phyloP scores from a whole-genome alignment of 2,329 filamentous ascomycete species.

The Sporothrix euskadiensis region DNA sequence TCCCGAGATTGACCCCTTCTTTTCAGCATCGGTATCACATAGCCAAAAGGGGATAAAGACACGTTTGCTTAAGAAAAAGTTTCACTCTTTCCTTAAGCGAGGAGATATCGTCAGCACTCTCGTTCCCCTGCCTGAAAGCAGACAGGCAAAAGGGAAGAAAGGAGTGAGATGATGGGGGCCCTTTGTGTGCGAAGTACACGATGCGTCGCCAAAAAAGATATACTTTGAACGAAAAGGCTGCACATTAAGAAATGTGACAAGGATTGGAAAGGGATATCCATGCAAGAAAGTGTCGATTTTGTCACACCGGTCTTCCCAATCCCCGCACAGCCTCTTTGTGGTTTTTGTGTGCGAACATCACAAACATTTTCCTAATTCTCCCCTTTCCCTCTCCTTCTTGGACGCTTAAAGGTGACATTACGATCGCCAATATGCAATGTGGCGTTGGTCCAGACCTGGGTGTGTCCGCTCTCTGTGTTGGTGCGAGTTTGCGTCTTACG shows the following conservation, averaged over 20 bases:
- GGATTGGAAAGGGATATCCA: neutral
- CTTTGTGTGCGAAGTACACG: neutral
- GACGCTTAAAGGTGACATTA: neutral
- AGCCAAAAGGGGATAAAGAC: neutral
- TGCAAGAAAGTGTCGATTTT: neutral
- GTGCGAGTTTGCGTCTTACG: neutral
- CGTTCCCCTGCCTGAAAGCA: neutral
- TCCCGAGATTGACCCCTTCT: neutral
- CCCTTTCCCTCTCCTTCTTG: neutral
- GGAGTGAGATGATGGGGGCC: neutral
- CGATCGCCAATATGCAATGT: slow-evolving; percentile 5
- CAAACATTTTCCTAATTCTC: neutral
- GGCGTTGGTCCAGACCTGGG: neutral
- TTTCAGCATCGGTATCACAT: slow-evolving; percentile 3
- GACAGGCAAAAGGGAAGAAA: neutral
- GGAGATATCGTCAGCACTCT: neutral
- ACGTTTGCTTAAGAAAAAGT: neutral
- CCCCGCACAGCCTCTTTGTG: neutral
- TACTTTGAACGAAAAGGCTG: neutral
- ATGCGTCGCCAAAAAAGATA: neutral
- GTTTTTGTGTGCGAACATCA: neutral
- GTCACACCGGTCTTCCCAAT: slow-evolving; percentile 19
- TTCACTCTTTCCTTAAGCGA: neutral
- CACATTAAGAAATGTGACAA: neutral
- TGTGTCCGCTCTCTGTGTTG: neutral